Base-by-base conservation (phyloP, 75 land plant genomes). In the Cryptomeria japonica region DNA sequence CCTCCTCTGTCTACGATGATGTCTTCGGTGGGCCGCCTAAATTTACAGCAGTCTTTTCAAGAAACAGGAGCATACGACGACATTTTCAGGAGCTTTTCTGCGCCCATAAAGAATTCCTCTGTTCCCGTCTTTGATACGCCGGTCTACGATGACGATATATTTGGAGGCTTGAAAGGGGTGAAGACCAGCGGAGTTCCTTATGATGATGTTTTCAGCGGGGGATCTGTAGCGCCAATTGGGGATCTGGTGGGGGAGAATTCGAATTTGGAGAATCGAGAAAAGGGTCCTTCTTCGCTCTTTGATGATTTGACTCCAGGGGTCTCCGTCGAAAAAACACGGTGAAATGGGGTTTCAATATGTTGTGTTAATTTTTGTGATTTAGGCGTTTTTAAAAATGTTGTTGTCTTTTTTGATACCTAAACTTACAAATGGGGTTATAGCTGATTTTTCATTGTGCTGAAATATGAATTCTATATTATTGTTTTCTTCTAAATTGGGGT, bases 11-110 rank as follows among this genome's bases (percentile, higher is more conserved):
- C 11, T 95, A 93, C 88, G 95, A 93, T 77, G 97, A 94, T 91
- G 92, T 94, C 8, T 96, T 92, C 85, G 95, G 95, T 0, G 95
- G 92, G 0, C 92, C 94, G 13, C 93, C 93, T 16, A 91, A 89
- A 90, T 89, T 87, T 88, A 86, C 90, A 14, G 90, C 86, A 89
- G 18, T 41, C 49, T 18, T 68, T 34, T 32, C 44, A 86, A 5
- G 32, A 89, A 5, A 51, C 88, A 1, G 86, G 89, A 3, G 46
- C 89, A 0, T 94, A 92, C 88, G 36, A 51, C 70, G 93, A 94
- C 90, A 92, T 94, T 51, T 94, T 94, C 89, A 91, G 91, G 12
- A 72, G 87, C 49, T 47, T 28, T 88, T 89, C 85, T 86, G 46
- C 86, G 49, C 83, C 41, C 16, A 90, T 3, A 56, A 88, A 28